These are phyloP conservation scores for Musa itinerans DNA, from an alignment of 176 grass and related monocot genomes.

Conservation along the genomic window DNA sequence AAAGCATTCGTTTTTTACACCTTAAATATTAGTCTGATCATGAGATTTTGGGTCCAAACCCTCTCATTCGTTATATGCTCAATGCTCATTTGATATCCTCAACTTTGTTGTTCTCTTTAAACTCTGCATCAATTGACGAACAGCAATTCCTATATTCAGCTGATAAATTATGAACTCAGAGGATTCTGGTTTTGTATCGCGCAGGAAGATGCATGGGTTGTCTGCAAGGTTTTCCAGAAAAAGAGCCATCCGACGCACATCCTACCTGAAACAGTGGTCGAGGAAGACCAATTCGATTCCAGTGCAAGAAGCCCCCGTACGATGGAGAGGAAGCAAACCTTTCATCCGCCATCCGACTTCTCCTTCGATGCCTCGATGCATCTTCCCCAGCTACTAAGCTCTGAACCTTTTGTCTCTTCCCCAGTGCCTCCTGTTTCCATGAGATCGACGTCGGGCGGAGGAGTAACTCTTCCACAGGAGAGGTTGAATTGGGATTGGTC, in stretches of 20 bases:
- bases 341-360: conserved; percentile 48
- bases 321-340: conserved; percentile 39
- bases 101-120: no score
- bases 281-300: conserved; percentile 50
- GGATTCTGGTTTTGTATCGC: conserved; percentile 22
- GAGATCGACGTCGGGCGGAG: conserved; percentile 39
- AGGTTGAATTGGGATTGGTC: conserved; percentile 55
- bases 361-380: conserved; percentile 64
- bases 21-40: not conserved
- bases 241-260: conserved; percentile 57
- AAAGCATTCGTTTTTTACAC: not conserved
- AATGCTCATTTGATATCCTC: no score
- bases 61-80: no score
- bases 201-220: conserved; percentile 98
- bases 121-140: no score
- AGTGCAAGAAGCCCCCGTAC: not conserved
- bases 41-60: no score
- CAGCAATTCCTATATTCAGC: no score
- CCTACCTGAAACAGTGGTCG: conserved; percentile 4
- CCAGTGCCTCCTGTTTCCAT: conserved; percentile 25
- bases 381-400: conserved; percentile 69
- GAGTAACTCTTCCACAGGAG: conserved; percentile 14
- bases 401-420: conserved; percentile 40
- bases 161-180: not conserved
- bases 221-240: conserved; percentile 97